These are phyloP conservation scores for Gaertneriomyces semiglobifer DNA, from an alignment of 192 early-diverging fungal genomes.

Conservation along the genomic window DNA sequence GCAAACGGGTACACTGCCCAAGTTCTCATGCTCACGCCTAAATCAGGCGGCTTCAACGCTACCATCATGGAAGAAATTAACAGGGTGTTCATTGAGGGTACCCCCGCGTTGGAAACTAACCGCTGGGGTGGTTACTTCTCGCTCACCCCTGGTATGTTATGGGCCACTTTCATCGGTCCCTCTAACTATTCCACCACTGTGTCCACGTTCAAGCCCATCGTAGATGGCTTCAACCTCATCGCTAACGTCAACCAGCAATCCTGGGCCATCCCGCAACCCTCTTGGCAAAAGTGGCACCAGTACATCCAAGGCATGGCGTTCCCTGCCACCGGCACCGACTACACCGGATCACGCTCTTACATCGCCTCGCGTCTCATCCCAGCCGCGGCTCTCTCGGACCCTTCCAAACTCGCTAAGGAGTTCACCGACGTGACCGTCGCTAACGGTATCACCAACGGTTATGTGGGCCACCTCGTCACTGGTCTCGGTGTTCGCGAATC, in stretches of 20 bases:
- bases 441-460: neutral
- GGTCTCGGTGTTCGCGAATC: neutral
- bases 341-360: neutral
- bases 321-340: neutral
- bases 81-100: neutral
- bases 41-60: neutral
- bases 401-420: neutral
- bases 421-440: no score
- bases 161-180: neutral
- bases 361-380: conserved; percentile 6
- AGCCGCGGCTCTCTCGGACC: neutral
- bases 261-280: neutral
- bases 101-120: neutral
- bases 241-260: neutral
- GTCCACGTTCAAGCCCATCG: neutral
- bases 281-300: neutral
- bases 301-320: neutral
- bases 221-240: neutral
- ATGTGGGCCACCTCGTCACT: neutral
- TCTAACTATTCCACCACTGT: neutral
- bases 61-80: neutral
- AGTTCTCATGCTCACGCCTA: neutral
- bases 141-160: conserved; percentile 1
- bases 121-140: conserved; percentile 4
- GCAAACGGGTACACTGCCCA: neutral